Conservation (phyloP, 495 filamentous ascomycete genomes). For the Hypoxylon trugodes region DNA sequence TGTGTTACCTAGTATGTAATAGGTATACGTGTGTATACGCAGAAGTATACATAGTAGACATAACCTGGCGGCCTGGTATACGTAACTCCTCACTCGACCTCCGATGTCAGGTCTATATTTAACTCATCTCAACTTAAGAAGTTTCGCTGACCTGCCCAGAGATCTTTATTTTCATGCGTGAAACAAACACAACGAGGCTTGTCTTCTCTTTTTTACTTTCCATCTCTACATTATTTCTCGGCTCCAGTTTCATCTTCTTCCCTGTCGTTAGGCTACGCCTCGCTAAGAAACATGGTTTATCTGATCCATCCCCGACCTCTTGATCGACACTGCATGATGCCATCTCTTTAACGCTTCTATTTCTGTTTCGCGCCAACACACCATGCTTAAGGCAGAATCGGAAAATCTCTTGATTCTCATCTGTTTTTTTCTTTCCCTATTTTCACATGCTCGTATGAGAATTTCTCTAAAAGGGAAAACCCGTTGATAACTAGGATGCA, state of each 20-base stretch:
- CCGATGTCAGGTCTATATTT: constrained; percentile 31
- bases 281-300: constrained; percentile 13
- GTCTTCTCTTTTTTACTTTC: background rate
- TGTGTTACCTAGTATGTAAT: background rate
- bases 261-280: constrained; percentile 12
- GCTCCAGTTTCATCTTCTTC: constrained; percentile 24
- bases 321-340: constrained; percentile 37
- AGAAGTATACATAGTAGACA: too few species aligned
- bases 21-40: background rate
- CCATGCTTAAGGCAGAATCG: constrained; percentile 13
- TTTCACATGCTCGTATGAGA: background rate
- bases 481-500: background rate
- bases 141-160: background rate
- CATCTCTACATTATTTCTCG: too few species aligned
- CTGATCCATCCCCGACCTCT: constrained; percentile 3
- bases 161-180: constrained; percentile 1
- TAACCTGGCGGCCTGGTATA: too few species aligned
- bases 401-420: too few species aligned
- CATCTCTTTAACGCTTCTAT: constrained; percentile 28
- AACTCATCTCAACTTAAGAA: too few species aligned
- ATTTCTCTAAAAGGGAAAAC: background rate
- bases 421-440: background rate
- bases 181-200: constrained; percentile 6
- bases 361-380: constrained; percentile 27
- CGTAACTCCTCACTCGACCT: constrained; percentile 2